These are phyloP conservation scores for Solanum gandarillasii DNA, from an alignment of 257 asterid genomes.

Conservation along the genomic window DNA sequence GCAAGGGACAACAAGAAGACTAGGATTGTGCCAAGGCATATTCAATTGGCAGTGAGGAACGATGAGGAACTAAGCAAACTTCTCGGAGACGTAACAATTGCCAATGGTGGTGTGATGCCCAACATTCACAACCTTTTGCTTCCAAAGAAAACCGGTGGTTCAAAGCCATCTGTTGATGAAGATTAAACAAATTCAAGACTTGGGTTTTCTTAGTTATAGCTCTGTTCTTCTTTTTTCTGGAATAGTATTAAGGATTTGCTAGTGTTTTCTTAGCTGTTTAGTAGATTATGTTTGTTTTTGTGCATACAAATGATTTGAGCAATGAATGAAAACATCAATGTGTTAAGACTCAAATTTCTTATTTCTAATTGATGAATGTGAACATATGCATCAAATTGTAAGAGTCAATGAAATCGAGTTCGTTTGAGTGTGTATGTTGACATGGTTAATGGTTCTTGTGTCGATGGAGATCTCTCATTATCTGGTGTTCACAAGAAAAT, in stretches of 20 bases:
- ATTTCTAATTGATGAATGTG: background rate
- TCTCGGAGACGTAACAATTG: conserved; percentile 7
- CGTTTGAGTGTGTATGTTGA: background rate
- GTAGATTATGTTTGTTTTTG: conserved; percentile 1
- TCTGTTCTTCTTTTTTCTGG: background rate
- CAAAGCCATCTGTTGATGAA: conserved; percentile 8
- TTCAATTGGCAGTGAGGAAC: conserved; percentile 9
- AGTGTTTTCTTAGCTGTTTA: background rate
- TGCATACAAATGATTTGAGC: conserved; percentile 12
- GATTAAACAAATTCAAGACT: background rate
- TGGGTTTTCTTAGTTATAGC: background rate
- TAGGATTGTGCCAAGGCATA: conserved; percentile 1
- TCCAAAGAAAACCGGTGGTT: conserved; percentile 6
- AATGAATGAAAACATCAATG: background rate
- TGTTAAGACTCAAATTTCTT: background rate
- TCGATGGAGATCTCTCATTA: background rate
- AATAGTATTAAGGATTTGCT: background rate
- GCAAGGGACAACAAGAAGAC: conserved; percentile 15
- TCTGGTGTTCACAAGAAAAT: too few relatives aligned
- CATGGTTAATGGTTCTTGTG: background rate
- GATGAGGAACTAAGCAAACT: conserved; percentile 9
- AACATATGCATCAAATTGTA: background rate
- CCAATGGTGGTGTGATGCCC: conserved; percentile 11
- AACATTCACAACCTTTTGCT: conserved; percentile 13
- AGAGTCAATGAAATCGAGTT: background rate